phyloP scores from a whole-genome alignment of 2,329 filamentous ascomycete genomes.

The Penicillium sp. region DNA sequence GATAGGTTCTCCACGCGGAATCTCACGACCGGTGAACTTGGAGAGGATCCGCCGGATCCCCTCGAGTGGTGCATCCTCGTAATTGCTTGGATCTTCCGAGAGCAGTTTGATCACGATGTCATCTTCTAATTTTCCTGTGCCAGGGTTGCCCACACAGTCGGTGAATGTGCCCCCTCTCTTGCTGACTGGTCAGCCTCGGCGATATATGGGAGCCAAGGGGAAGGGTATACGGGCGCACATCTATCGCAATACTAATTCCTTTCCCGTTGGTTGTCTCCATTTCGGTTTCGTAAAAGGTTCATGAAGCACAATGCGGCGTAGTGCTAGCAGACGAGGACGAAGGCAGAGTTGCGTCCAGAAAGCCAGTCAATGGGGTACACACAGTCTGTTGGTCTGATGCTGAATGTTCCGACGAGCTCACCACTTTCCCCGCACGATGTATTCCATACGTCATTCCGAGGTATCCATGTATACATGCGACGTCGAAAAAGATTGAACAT shows the following conservation, averaged over 20 bases:
- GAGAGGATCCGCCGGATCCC: conserved; percentile 82
- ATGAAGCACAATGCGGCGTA: too few relatives aligned
- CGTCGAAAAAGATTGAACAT: background rate
- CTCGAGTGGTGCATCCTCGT: conserved; percentile 83
- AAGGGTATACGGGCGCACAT: conserved; percentile 9
- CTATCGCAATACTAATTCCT: conserved; percentile 21
- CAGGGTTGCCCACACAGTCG: conserved; percentile 40
- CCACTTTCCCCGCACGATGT: conserved; percentile 2
- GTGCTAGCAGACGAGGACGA: too few relatives aligned
- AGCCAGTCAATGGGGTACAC: too few relatives aligned
- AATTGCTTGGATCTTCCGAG: conserved; percentile 85
- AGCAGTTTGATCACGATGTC: conserved; percentile 82
- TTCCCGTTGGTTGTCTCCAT: conserved; percentile 6
- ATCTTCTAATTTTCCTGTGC: conserved; percentile 54
- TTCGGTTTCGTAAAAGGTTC: background rate
- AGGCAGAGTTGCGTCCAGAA: too few relatives aligned
- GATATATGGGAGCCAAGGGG: background rate
- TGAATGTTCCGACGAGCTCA: background rate
- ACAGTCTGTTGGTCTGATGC: too few relatives aligned
- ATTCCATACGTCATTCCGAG: conserved; percentile 1
- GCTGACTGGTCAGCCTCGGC: background rate
- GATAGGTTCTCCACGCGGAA: conserved; percentile 70
- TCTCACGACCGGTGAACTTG: conserved; percentile 66
- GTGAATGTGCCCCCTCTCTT: conserved; percentile 23
- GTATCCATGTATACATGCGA: background rate